A percentile compares a stretch with the other conserved stretches of the same genome.
These are phyloP conservation scores for Exophiala alcalophila DNA, from an alignment of 2,329 filamentous ascomycete species.

Conservation along the genomic window DNA sequence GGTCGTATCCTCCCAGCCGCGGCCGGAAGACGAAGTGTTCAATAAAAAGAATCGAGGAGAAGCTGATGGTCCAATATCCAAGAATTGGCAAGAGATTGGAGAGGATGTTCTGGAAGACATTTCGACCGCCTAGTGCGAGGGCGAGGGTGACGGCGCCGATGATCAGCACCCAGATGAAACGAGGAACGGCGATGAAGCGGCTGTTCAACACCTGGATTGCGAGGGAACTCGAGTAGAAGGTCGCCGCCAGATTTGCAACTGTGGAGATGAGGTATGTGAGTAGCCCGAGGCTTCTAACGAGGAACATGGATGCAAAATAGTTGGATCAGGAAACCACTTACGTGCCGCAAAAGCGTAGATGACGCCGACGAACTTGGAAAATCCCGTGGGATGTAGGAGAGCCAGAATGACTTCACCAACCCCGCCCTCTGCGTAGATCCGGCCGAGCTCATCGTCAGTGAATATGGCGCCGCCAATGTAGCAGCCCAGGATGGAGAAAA, in stretches of 20 bases:
- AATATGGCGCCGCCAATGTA: conserved; percentile 26
- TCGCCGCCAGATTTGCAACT: conserved; percentile 25
- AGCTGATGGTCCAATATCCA: conserved; percentile 31
- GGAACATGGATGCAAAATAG: too few species aligned
- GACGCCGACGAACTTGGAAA: conserved; percentile 29
- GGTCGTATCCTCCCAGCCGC: conserved; percentile 26
- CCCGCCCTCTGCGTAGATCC: conserved; percentile 26
- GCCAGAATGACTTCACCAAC: conserved; percentile 30
- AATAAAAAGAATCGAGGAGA: conserved; percentile 23
- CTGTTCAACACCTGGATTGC: conserved; percentile 27
- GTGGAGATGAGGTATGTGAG: conserved; percentile 1
- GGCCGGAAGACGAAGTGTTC: conserved; percentile 29
- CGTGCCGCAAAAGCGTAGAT: conserved; percentile 12
- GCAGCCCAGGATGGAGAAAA: conserved; percentile 28
- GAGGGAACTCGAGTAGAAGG: conserved; percentile 28
- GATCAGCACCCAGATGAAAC: conserved; percentile 28
- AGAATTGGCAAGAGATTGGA: conserved; percentile 27
- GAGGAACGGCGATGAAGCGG: conserved; percentile 28
- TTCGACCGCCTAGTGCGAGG: conserved; percentile 26
- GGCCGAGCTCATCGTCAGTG: conserved; percentile 25
- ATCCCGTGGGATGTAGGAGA: conserved; percentile 30
- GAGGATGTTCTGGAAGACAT: conserved; percentile 26
- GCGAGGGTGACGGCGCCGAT: conserved; percentile 17
- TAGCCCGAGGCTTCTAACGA: background rate
- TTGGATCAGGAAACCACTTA: too few species aligned